phyloP scores from a whole-genome alignment of 1,284 basidiomycete genomes.

The Ganoderma sp. region DNA sequence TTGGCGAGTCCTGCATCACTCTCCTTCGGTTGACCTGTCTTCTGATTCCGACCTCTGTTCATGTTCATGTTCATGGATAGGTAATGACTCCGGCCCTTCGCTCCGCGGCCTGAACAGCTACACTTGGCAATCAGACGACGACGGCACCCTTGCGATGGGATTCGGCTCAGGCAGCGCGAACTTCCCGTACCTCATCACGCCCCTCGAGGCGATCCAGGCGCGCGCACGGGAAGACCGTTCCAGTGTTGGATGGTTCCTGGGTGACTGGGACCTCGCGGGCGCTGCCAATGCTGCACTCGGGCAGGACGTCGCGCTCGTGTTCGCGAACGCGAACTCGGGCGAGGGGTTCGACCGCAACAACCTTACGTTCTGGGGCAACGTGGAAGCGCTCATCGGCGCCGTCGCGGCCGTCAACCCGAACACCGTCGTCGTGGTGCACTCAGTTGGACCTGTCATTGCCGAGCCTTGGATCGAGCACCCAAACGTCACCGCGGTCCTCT shows the following conservation, averaged over 20 bases:
- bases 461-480: conserved; percentile 82
- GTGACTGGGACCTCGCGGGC: conserved; percentile 65
- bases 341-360: conserved; percentile 86
- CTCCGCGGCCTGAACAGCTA: conserved; percentile 76
- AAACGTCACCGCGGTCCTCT: conserved; percentile 74
- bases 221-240: conserved; percentile 60
- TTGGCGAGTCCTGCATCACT: conserved; percentile 43
- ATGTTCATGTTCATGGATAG: no score
- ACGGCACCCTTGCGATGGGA: conserved; percentile 83
- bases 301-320: conserved; percentile 73
- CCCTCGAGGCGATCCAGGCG: conserved; percentile 74
- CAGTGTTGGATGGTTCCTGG: conserved; percentile 58
- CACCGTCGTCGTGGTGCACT: conserved; percentile 80
- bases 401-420: conserved; percentile 59
- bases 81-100: conserved; percentile 70
- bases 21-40: background rate
- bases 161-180: conserved; percentile 51
- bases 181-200: conserved; percentile 68
- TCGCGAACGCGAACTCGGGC: conserved; percentile 76
- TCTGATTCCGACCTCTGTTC: background rate
- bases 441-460: conserved; percentile 74
- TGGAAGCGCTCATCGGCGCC: background rate
- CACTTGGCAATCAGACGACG: conserved; percentile 63
- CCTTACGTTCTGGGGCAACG: conserved; percentile 57
- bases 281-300: conserved; percentile 56